A percentile compares a stretch with the other conserved stretches of the same genome.
Conservation (phyloP, 257 asterid genomes). For the Solanum virginianum region DNA sequence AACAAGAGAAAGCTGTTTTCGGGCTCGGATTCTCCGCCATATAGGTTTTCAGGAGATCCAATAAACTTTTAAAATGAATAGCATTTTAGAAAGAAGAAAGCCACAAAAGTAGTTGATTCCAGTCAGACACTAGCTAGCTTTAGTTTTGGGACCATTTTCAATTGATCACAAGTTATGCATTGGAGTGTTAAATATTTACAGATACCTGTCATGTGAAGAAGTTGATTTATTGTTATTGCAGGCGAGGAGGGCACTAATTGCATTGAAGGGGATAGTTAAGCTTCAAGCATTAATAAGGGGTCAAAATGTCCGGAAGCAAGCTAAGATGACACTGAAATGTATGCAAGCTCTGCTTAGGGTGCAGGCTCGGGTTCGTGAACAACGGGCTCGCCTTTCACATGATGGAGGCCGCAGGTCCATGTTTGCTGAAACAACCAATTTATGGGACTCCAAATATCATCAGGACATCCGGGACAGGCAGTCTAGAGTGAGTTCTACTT, state of each 20-base stretch:
- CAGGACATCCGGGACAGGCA: slow-evolving; percentile 44
- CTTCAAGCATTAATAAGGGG: slow-evolving; percentile 92
- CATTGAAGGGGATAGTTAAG: slow-evolving; percentile 81
- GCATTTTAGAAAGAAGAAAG: neutral
- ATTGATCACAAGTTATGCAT: neutral
- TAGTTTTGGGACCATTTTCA: slow-evolving; percentile 1
- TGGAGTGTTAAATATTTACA: neutral
- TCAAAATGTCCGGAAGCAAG: slow-evolving; percentile 82
- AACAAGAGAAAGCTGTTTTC: neutral
- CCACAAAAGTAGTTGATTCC: neutral
- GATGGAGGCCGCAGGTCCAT: slow-evolving; percentile 65
- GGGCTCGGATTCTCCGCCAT: neutral
- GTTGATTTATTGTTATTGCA: slow-evolving; percentile 3
- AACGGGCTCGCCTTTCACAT: slow-evolving; percentile 65
- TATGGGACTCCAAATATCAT: slow-evolving; percentile 59
- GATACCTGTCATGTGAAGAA: neutral
- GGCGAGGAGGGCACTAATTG: slow-evolving; percentile 87
- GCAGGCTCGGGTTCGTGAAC: slow-evolving; percentile 84
- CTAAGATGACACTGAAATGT: slow-evolving; percentile 77
- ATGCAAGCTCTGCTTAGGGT: slow-evolving; percentile 89
- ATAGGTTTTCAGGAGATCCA: no score
- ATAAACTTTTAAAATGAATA: neutral
- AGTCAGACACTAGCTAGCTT: neutral
- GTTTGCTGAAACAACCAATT: slow-evolving; percentile 53
- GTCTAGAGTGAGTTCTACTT: slow-evolving; percentile 36